Base-by-base conservation (phyloP, 2,329 filamentous ascomycete species). In the Chrysoporthe austroafricana region DNA sequence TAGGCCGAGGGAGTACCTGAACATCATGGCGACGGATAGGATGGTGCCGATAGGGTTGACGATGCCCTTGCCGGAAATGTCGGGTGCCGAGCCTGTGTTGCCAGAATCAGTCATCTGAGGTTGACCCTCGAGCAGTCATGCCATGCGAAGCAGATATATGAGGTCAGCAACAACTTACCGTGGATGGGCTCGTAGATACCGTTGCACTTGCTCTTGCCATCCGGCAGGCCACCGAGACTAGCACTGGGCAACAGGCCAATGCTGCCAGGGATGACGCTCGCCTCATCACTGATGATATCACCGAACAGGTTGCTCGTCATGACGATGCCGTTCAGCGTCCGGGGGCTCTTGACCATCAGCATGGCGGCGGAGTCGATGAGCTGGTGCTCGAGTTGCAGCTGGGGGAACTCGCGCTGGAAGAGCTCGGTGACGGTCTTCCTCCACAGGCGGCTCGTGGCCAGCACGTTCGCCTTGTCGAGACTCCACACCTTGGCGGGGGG, bases 171-270 rank as follows among this genome's bases (percentile, higher is more conserved):
- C 39, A 58, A 76, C 82, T 69, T 83, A 93, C 93, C 94, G 79
- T 99, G 95, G 74, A 99, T 98, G 36, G 95, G 95, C 85, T 98
- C 95, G 79, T 97, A 99, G 76, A 98, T 97, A 74, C 94, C 95
- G 78, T 96, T 97, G 77, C 94, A 93, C 78, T 87, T 90, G 74
- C 84, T 87, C 84, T 93, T 92, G 66, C 92, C 92, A 78, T 96
- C 93, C 0, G 95, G 95, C 69, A 97, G 89, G 52, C 92, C 93
- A 72, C 90, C 91, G 77, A 98, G 82, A 79, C 91, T 96, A 14
- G 95, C 95, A 78, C 91, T 95, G 36, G 95, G 95, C 73, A 97
- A 82, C 72, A 98, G 83, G 42, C 96, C 95, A 73, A 98, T 88
- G 74, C 90, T 94, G 18, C 95, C 95, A 3, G 95, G 93, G 73